phyloP scores from a whole-genome alignment of 805 yeast genomes.

The Sungouiozyma ichnusensis region DNA sequence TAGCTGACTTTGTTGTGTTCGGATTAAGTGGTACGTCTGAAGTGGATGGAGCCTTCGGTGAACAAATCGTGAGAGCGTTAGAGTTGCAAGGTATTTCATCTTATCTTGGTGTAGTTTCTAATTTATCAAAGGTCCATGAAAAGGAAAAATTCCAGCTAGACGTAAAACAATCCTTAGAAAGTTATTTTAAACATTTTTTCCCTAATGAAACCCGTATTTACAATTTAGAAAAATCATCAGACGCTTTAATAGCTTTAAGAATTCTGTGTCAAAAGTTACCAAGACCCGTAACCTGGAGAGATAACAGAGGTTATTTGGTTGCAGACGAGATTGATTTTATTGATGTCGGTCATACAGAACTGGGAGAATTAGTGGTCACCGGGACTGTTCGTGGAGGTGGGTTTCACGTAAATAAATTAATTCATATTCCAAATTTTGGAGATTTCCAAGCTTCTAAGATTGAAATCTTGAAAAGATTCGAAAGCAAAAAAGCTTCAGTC shows the following conservation, averaged over 20 bases:
- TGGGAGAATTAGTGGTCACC: constrained; percentile 45
- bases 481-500: neutral
- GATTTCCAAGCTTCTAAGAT: constrained; percentile 70
- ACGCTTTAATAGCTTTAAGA: constrained; percentile 64
- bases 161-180: constrained; percentile 49
- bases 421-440: constrained; percentile 85
- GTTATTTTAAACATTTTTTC: constrained; percentile 65
- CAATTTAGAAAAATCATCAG: constrained; percentile 56
- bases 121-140: constrained; percentile 54
- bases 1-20: constrained; percentile 81
- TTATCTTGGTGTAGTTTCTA: constrained; percentile 68
- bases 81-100: constrained; percentile 89
- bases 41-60: constrained; percentile 72
- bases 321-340: constrained; percentile 47
- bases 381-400: constrained; percentile 87
- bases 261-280: constrained; percentile 79
- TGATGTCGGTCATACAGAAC: constrained; percentile 14
- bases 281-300: constrained; percentile 82
- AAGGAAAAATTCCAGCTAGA: constrained; percentile 71
- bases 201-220: constrained; percentile 72
- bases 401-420: constrained; percentile 61
- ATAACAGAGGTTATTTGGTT: constrained; percentile 76
- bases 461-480: constrained; percentile 36
- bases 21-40: constrained; percentile 83
- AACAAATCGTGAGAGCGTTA: constrained; percentile 77